Conservation (phyloP, 129 eudicot species). For the Apium graveolens region DNA sequence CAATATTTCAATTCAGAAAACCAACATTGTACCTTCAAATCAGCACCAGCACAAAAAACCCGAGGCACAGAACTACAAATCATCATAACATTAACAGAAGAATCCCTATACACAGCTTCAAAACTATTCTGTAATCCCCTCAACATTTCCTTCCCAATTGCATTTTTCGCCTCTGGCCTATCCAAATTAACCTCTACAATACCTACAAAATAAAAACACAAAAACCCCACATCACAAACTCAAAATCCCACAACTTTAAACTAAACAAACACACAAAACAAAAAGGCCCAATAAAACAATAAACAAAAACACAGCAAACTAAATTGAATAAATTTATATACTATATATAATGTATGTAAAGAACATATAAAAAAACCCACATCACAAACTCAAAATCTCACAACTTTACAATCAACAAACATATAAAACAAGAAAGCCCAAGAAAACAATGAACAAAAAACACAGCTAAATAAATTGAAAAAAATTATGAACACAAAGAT, state of each 20-base stretch:
- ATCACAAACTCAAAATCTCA: background rate
- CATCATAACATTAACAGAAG: conserved; percentile 68
- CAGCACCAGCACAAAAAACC: conserved; percentile 99
- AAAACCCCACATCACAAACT: background rate
- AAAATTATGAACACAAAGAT: too few relatives aligned
- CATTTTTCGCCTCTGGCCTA: conserved; percentile 84
- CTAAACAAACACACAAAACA: background rate
- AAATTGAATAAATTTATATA: background rate
- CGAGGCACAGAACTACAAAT: conserved; percentile 79
- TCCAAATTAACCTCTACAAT: conserved; percentile 72
- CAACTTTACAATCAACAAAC: background rate
- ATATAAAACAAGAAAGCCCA: background rate
- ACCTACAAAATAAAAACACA: conserved; percentile 32
- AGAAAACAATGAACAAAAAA: background rate
- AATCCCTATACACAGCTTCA: conserved; percentile 55
- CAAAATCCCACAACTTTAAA: background rate
- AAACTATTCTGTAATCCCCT: conserved; percentile 52
- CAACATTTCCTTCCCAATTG: conserved; percentile 87
- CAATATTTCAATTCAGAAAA: background rate
- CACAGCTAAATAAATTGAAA: background rate
- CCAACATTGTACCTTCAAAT: conserved; percentile 65
- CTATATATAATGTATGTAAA: too few relatives aligned
- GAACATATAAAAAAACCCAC: background rate
- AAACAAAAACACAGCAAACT: background rate
- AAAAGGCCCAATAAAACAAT: background rate